Evolutionary conservation across 2,329 filamentous ascomycete species (phyloP).

Genomic region (Botrytis medusae): DNA sequence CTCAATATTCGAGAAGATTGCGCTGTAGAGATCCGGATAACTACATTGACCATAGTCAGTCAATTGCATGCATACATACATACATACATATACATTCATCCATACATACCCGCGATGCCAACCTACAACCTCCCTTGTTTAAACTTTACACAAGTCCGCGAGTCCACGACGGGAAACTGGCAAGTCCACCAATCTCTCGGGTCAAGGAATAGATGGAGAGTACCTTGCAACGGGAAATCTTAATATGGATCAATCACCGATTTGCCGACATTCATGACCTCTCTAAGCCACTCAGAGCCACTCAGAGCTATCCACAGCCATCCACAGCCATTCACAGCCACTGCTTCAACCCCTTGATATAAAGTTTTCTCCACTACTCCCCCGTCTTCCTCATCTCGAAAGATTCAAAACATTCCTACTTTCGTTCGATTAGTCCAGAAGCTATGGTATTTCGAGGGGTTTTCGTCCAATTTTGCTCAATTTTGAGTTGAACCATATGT

Average conservation of each 20-base stretch:
- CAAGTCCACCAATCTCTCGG: neutral
- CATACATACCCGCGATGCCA: neutral
- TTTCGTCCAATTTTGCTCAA: neutral
- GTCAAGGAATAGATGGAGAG: neutral
- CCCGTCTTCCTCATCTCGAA: neutral
- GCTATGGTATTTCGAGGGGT: neutral
- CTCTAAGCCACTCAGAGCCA: neutral
- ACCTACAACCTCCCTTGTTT: neutral
- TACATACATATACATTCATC: neutral
- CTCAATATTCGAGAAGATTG: neutral
- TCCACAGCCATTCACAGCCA: neutral
- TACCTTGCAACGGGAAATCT: neutral
- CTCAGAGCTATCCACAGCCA: neutral
- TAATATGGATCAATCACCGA: constrained; percentile 12
- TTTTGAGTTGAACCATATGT: constrained; percentile 4
- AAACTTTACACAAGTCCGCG: neutral
- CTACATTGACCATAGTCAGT: neutral
- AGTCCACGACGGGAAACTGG: neutral
- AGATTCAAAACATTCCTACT: neutral
- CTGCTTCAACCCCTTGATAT: constrained; percentile 6
- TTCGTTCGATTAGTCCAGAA: neutral
- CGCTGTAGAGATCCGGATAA: neutral
- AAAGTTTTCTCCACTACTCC: neutral
- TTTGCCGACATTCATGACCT: neutral
- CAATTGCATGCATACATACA: neutral